These are phyloP conservation scores for Aspergillus ochraceoroseus DNA, from an alignment of 2,329 filamentous ascomycete species.

Conservation along the genomic window DNA sequence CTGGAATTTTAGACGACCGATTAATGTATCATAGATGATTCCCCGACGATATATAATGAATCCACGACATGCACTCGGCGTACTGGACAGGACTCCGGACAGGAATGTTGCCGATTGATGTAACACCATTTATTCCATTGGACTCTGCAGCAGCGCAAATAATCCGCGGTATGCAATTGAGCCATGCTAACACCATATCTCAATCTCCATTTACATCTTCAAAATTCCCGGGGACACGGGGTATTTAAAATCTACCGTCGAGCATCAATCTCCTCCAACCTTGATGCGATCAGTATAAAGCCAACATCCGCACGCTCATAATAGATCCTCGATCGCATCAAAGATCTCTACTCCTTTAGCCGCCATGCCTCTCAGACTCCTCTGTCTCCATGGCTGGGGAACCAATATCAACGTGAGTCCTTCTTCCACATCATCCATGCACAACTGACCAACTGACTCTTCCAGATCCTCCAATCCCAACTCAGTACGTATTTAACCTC, in stretches of 20 bases:
- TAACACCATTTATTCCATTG: no score
- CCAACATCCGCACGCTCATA: no score
- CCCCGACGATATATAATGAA: not conserved
- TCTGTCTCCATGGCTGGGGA: constrained; percentile 35
- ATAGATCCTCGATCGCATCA: no score
- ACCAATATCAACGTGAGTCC: constrained; percentile 28
- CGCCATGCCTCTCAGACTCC: constrained; percentile 29
- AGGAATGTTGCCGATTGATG: no score
- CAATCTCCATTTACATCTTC: no score
- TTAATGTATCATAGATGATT: not conserved
- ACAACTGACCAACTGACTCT: not conserved
- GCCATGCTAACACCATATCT: no score
- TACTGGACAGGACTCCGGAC: no score
- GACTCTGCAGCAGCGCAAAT: not conserved
- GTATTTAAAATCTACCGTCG: not conserved
- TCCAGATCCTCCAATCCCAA: constrained; percentile 30
- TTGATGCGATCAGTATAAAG: no score
- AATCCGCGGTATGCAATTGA: constrained; percentile 4
- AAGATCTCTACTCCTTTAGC: no score
- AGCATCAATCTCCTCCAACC: no score
- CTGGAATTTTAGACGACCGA: constrained; percentile 58
- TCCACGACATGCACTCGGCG: no score
- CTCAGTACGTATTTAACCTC: constrained; percentile 25
- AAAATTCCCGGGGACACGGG: no score
- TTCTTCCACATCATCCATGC: not conserved